These are phyloP conservation scores for Boletus rubroflammeus DNA, from an alignment of 768 basidiomycete species.

Conservation along the genomic window DNA sequence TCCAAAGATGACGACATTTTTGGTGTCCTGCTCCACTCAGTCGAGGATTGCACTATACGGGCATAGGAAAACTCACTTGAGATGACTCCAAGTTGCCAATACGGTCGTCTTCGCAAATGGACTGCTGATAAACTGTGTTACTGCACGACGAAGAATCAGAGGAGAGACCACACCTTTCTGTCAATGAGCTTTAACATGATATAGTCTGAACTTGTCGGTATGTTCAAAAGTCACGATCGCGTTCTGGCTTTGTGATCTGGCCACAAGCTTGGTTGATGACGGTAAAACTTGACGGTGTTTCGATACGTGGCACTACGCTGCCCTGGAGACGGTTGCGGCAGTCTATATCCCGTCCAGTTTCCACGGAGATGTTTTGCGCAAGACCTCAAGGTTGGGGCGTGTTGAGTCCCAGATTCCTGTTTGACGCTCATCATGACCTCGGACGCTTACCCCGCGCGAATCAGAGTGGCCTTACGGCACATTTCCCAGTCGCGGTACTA, in stretches of 20 bases:
- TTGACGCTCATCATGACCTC: slow-evolving; percentile 11
- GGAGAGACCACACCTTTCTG: slow-evolving; percentile 13
- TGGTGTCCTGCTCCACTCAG: slow-evolving; percentile 13
- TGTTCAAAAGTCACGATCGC: not conserved
- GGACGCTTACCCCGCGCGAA: slow-evolving; percentile 4
- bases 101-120: not conserved
- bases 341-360: slow-evolving; percentile 16
- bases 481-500: not conserved
- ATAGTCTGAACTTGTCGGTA: not conserved
- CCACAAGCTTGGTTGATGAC: not conserved
- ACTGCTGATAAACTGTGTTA: slow-evolving; percentile 15
- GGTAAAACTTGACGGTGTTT: not conserved
- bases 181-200: not conserved
- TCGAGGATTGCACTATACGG: not conserved
- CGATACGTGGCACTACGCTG: slow-evolving; percentile 3
- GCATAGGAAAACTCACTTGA: slow-evolving; percentile 10
- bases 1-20: slow-evolving; percentile 42
- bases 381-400: slow-evolving; percentile 17
- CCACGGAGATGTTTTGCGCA: not conserved
- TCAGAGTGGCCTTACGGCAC: slow-evolving; percentile 3
- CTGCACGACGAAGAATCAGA: not conserved
- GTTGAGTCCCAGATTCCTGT: not conserved
- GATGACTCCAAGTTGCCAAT: not conserved
- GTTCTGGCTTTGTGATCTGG: slow-evolving; percentile 1
- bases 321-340: not conserved